A percentile compares a stretch with the other conserved stretches of the same genome.
phyloP scores from a whole-genome alignment of 2,329 filamentous ascomycete genomes.

The Lachnellula hyalina region DNA sequence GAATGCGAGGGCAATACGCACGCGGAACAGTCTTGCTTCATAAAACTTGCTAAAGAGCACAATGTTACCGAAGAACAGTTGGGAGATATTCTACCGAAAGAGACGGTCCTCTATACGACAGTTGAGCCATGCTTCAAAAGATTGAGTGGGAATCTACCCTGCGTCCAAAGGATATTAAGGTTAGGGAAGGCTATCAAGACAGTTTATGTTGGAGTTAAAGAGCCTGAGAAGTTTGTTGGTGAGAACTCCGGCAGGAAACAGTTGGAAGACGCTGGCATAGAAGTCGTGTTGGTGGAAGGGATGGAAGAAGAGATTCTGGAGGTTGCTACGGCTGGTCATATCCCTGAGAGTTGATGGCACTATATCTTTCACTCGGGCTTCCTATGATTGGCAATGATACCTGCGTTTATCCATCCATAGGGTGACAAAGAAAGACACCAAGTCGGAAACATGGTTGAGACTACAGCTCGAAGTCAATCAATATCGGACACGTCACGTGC shows the following conservation, averaged over 20 bases:
- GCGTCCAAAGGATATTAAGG: slow-evolving; percentile 71
- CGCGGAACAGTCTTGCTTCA: slow-evolving; percentile 86
- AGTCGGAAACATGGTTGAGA: neutral
- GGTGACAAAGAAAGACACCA: no score
- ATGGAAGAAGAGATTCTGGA: slow-evolving; percentile 75
- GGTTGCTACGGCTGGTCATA: slow-evolving; percentile 79
- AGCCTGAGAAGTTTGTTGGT: slow-evolving; percentile 86
- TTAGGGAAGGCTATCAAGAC: slow-evolving; percentile 53
- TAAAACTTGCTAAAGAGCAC: slow-evolving; percentile 58
- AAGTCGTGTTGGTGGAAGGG: slow-evolving; percentile 67
- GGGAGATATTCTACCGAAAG: slow-evolving; percentile 43
- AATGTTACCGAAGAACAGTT: slow-evolving; percentile 50
- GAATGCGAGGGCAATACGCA: slow-evolving; percentile 92
- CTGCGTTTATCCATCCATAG: no score
- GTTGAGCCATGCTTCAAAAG: slow-evolving; percentile 80
- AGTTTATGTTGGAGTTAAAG: slow-evolving; percentile 82
- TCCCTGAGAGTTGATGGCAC: neutral
- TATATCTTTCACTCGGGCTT: neutral
- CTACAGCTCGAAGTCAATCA: neutral
- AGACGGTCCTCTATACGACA: slow-evolving; percentile 75
- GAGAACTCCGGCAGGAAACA: slow-evolving; percentile 69
- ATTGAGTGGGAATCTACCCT: slow-evolving; percentile 68
- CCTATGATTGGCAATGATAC: neutral
- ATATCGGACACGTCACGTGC: neutral
- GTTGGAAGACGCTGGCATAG: slow-evolving; percentile 66